Evolutionary conservation across 176 grass and related monocot genomes (phyloP), one percentile per base, ranked within the genome.

Genomic region (Aegilops speltoides): DNA sequence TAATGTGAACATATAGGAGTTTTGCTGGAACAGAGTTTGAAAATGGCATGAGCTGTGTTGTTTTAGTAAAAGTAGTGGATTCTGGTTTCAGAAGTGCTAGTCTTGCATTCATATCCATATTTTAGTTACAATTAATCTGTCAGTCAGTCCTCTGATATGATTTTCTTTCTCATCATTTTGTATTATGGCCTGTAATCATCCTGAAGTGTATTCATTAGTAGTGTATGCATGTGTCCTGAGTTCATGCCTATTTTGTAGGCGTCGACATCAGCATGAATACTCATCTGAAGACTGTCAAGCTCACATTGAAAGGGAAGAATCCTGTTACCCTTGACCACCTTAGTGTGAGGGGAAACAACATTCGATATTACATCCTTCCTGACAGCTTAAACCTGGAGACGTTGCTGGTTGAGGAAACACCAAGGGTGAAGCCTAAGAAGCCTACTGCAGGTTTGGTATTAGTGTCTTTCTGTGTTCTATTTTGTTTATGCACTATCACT

Each of bases 211-310:
- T 83, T 37, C 31, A 50, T 48, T 40, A 76, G 63, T 69, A 60
- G 20, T 64, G 8, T 34, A 43, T 77, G n/a, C 8, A 28, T 3
- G 8, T 82, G 59, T 48, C 71, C 67, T 89, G 16, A 83, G 57
- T 80, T 41, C 56, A 41, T 73, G 14, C 2, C 41, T 38, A 33
- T 76, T 40, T 87, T 86, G 33, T 73, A 95, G 93, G 93, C 20
- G 90, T 92, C 77, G 90, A 95, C 81, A 95, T 95, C 80, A 92
- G 90, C 85, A 95, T 95, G 93, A 95, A 95, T 71, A 95, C 93
- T 37, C 93, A 95, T 81, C 83, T 95, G 43, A 92, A 95, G 76
- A 95, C 93, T 60, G 93, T 95, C 25, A 95, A 95, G 79, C 87
- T 95, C 15, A 95, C 88, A 8, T 34, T 92, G 83, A 88, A 87